Evolutionary conservation across 192 early-diverging fungal genomes (phyloP).

Genomic region (Thamnidium elegans): DNA sequence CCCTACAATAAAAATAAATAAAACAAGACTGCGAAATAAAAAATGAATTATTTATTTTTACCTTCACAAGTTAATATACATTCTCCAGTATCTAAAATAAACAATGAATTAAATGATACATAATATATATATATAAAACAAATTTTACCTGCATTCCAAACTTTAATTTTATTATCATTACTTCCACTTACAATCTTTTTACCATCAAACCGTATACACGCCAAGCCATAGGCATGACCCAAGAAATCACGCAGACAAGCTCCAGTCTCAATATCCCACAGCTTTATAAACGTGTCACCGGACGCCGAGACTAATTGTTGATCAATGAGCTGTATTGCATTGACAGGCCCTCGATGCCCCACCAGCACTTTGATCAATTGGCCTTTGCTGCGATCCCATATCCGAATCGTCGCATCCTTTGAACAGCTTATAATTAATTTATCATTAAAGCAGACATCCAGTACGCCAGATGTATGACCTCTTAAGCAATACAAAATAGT

Average conservation of each 20-base stretch:
- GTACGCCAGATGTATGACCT: constrained; percentile 80
- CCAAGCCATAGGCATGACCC: constrained; percentile 81
- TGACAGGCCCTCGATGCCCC: constrained; percentile 95
- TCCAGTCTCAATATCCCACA: constrained; percentile 80
- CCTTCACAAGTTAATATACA: constrained; percentile 60
- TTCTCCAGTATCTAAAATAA: constrained; percentile 42
- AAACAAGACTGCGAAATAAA: no score
- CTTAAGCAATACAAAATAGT: constrained; percentile 49
- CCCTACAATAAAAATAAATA: constrained; percentile 19
- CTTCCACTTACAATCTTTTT: constrained; percentile 77
- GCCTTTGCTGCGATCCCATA: constrained; percentile 78
- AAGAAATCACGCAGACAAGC: constrained; percentile 60
- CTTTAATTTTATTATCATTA: constrained; percentile 73
- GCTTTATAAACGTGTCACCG: constrained; percentile 78
- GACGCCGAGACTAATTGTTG: constrained; percentile 73
- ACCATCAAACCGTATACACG: constrained; percentile 92
- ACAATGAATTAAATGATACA: not conserved
- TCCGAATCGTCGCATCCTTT: constrained; percentile 89
- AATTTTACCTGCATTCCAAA: constrained; percentile 64
- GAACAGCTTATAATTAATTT: constrained; percentile 83
- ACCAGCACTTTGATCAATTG: constrained; percentile 59
- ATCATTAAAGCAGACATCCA: constrained; percentile 84
- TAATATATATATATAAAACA: not conserved
- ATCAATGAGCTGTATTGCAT: constrained; percentile 85
- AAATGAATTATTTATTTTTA: not conserved